A percentile compares a stretch with the other conserved stretches of the same genome.
Conservation (phyloP, 1,284 basidiomycete genomes). For the Tilletia indica region DNA sequence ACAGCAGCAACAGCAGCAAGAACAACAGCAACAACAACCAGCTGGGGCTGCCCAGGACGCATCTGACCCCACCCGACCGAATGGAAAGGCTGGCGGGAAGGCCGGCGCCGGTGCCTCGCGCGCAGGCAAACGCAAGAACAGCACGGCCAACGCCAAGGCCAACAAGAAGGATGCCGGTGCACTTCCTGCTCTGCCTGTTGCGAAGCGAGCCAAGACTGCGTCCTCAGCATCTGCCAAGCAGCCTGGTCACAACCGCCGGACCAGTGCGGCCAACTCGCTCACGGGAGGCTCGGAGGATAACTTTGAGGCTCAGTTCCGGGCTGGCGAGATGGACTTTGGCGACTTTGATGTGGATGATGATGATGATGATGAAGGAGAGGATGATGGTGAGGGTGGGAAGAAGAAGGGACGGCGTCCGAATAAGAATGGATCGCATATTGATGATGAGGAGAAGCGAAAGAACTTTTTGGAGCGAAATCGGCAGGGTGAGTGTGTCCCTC, state of each 20-base stretch:
- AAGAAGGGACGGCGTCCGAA: constrained; percentile 37
- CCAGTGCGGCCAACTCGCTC: background rate
- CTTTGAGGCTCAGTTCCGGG: background rate
- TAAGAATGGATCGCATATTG: constrained; percentile 42
- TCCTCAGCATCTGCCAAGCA: constrained; percentile 17
- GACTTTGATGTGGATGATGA: constrained; percentile 31
- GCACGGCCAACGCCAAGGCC: constrained; percentile 24
- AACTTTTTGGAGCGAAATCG: constrained; percentile 54
- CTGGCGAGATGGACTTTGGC: background rate
- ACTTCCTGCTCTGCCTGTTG: background rate
- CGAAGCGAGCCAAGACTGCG: constrained; percentile 55
- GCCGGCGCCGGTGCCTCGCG: constrained; percentile 24
- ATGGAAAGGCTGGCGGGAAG: too few species aligned
- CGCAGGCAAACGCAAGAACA: constrained; percentile 38
- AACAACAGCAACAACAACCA: constrained; percentile 21
- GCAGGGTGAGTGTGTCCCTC: constrained; percentile 25
- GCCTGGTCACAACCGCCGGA: constrained; percentile 15
- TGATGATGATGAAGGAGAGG: constrained; percentile 26
- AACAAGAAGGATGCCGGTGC: background rate
- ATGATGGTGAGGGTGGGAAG: constrained; percentile 19
- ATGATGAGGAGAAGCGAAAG: constrained; percentile 53
- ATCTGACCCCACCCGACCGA: background rate
- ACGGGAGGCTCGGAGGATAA: constrained; percentile 13
- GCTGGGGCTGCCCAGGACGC: constrained; percentile 19
- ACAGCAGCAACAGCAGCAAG: constrained; percentile 17